Evolutionary conservation across 2,329 filamentous ascomycete species (phyloP).

Genomic region (Hymenoscyphus fructigenus): DNA sequence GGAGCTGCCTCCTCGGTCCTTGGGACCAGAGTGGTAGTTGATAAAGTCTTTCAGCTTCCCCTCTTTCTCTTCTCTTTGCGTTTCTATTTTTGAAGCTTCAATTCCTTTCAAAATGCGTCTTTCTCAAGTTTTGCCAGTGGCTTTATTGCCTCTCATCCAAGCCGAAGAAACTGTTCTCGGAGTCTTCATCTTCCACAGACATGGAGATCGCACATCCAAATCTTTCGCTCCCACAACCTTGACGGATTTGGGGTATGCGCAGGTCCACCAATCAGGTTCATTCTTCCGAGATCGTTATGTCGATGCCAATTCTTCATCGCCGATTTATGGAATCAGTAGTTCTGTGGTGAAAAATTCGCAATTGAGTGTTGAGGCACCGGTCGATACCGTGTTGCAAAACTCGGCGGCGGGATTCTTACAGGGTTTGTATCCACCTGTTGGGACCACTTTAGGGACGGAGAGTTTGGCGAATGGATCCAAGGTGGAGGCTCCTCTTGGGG

Average conservation of each 20-base stretch:
- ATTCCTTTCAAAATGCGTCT: not conserved
- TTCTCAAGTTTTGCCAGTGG: not conserved
- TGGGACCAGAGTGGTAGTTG: not conserved
- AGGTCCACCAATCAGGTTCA: slow-evolving; percentile 70
- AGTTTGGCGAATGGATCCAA: slow-evolving; percentile 69
- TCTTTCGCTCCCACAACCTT: slow-evolving; percentile 67
- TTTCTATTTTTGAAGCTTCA: slow-evolving; percentile 3
- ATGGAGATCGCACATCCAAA: slow-evolving; percentile 86
- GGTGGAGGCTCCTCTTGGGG: slow-evolving; percentile 67
- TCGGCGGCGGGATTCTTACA: slow-evolving; percentile 81
- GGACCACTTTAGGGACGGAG: slow-evolving; percentile 50
- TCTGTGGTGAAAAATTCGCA: slow-evolving; percentile 68
- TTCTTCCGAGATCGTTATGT: slow-evolving; percentile 81
- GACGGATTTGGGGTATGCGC: slow-evolving; percentile 74
- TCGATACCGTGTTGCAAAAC: slow-evolving; percentile 75
- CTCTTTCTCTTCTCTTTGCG: not conserved
- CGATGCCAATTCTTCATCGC: slow-evolving; percentile 51
- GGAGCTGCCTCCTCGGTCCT: not conserved
- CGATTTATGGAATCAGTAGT: slow-evolving; percentile 65
- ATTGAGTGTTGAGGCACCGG: slow-evolving; percentile 69
- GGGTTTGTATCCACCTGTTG: slow-evolving; percentile 80
- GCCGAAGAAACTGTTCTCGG: slow-evolving; percentile 53
- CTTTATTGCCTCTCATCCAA: slow-evolving; percentile 36
- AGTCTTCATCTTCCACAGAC: slow-evolving; percentile 83
- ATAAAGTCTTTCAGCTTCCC: not conserved